Evolutionary conservation across 768 basidiomycete species (phyloP).

Genomic region (Pulveroboletus sp.): DNA sequence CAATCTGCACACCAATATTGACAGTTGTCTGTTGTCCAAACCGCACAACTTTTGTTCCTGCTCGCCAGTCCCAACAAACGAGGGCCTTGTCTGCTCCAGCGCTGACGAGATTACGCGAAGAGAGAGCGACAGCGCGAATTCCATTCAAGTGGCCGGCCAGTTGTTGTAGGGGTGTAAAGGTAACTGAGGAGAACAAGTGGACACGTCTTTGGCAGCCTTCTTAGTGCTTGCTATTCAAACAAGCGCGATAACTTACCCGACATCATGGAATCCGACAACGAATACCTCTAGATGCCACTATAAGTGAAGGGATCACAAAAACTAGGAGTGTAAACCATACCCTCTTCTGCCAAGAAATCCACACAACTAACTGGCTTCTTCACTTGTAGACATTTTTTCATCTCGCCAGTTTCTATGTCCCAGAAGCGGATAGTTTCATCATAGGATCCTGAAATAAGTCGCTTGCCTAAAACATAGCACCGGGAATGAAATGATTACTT

Average conservation of each 20-base stretch:
- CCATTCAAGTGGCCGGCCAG: constrained; percentile 84
- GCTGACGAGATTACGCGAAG: constrained; percentile 79
- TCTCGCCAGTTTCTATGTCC: constrained; percentile 66
- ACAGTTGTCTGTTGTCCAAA: constrained; percentile 93
- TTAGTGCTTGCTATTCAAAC: constrained; percentile 3
- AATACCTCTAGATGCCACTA: constrained; percentile 59
- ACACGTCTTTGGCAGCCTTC: constrained; percentile 53
- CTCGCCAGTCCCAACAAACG: constrained; percentile 89
- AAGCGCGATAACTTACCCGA: constrained; percentile 55
- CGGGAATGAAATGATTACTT: not conserved
- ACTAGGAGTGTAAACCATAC: constrained; percentile 32
- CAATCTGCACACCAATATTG: constrained; percentile 85
- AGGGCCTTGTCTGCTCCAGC: constrained; percentile 69
- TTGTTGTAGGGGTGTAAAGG: constrained; percentile 79
- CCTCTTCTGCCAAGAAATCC: constrained; percentile 79
- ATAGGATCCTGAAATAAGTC: constrained; percentile 85
- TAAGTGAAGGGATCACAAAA: constrained; percentile 3
- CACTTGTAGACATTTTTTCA: constrained; percentile 73
- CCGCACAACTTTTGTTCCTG: constrained; percentile 82
- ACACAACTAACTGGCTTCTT: constrained; percentile 91
- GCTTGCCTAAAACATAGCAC: constrained; percentile 44
- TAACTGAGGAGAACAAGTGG: constrained; percentile 82
- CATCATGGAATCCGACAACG: constrained; percentile 89
- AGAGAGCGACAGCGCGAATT: constrained; percentile 84
- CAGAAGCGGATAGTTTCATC: constrained; percentile 92